These are phyloP conservation scores for Malus orientalis DNA, from an alignment of 306 rosid species.

Conservation along the genomic window DNA sequence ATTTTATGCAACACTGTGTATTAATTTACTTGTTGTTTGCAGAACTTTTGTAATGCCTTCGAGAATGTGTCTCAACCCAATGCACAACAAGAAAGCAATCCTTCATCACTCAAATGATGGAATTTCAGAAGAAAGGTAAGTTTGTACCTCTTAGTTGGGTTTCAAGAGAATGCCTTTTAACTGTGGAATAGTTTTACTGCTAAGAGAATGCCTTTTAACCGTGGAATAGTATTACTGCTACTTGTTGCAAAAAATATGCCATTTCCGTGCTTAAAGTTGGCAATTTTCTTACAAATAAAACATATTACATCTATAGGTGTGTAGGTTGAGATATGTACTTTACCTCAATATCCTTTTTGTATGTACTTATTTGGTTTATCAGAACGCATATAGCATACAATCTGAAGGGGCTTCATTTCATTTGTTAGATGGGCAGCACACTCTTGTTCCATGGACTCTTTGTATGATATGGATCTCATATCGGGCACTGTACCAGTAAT, in stretches of 20 bases:
- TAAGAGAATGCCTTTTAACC: neutral
- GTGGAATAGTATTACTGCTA: neutral
- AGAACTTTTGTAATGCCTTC: constrained; percentile 93
- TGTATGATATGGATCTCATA: constrained; percentile 68
- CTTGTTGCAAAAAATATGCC: neutral
- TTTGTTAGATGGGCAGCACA: constrained; percentile 62
- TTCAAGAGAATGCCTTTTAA: neutral
- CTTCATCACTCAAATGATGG: constrained; percentile 48
- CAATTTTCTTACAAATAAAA: neutral
- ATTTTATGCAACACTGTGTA: neutral
- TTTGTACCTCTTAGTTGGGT: neutral
- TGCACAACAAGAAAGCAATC: constrained; percentile 83
- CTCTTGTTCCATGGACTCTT: constrained; percentile 83
- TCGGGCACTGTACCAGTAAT: constrained; percentile 73
- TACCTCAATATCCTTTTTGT: neutral
- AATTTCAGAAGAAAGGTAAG: constrained; percentile 64
- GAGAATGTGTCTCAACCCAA: constrained; percentile 89
- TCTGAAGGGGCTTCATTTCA: constrained; percentile 20
- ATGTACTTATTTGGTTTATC: neutral
- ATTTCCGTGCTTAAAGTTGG: neutral
- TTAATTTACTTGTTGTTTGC: constrained; percentile 24
- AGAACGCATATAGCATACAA: neutral
- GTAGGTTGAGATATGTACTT: neutral
- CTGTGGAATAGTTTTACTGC: neutral
- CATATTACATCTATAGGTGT: neutral